A percentile compares a stretch with the other conserved stretches of the same genome.
These are phyloP conservation scores for Tetrapisispora pingtungensis DNA, from an alignment of 805 yeast genomes.

Conservation along the genomic window DNA sequence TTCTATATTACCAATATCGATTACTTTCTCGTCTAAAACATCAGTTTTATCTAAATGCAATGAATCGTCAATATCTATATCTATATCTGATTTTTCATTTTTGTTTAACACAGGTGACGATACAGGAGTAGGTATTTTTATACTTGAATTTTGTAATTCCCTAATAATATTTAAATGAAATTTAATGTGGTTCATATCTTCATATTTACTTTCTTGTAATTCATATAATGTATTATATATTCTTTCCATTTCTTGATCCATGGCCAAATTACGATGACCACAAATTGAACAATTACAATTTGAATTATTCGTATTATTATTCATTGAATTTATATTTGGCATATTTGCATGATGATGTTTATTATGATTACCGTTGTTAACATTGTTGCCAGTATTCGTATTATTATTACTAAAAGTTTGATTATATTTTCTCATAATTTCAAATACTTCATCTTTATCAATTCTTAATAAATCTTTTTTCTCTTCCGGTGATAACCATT, in stretches of 20 bases:
- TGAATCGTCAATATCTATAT: not conserved
- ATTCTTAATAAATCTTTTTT: constrained; percentile 53
- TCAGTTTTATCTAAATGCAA: not conserved
- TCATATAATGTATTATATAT: constrained; percentile 62
- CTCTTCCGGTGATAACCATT: constrained; percentile 46
- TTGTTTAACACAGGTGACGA: not conserved
- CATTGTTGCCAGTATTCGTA: not conserved
- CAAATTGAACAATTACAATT: constrained; percentile 68
- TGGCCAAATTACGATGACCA: constrained; percentile 59
- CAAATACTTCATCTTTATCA: constrained; percentile 60
- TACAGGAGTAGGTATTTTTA: constrained; percentile 1
- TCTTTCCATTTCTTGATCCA: constrained; percentile 67
- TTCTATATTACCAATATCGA: constrained; percentile 8
- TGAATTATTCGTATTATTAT: not conserved
- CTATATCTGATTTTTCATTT: not conserved
- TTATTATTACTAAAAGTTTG: constrained; percentile 16
- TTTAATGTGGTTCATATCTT: constrained; percentile 26
- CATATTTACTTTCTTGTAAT: constrained; percentile 32
- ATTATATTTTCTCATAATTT: constrained; percentile 51
- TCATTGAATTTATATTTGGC: not conserved
- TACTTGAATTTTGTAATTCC: constrained; percentile 23
- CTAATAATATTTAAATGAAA: constrained; percentile 27
- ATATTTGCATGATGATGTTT: not conserved
- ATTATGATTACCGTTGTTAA: not conserved
- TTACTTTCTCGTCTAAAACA: too few species aligned